Base-by-base conservation (phyloP, 345 rosid species). In the Aegle marmelos region DNA sequence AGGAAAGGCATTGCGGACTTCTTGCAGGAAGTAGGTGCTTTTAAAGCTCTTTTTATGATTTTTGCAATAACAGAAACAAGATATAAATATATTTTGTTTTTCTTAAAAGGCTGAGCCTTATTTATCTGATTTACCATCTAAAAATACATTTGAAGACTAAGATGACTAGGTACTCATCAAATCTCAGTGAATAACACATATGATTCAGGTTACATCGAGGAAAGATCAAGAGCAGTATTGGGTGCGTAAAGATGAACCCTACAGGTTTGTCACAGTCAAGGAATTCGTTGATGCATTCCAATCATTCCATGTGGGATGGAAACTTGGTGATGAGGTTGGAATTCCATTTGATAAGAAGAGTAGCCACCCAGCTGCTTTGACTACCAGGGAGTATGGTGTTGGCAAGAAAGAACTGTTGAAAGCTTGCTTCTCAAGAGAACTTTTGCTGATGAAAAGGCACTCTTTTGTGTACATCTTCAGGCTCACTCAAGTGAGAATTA, bases 161-260 rank as follows among this genome's bases (percentile, higher is more conserved):
- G 65, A 11, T 9, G 6, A 25, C 16, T 1, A 28, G 19, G 17
- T 45, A 45, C 17, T 45, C 17, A 45, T 45, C n/a, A 21, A 33
- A 10, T 19, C 8, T 56, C 66, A n/a, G 19, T 65, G 27, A 71
- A 14, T 56, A n/a, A 62, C 19, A 10, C 17, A 16, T 41, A 24
- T 13, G 34, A 64, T 62, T 34, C 63, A 86, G 89, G 89, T 87
- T 57, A 87, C 87, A 62, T 87, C 87, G 1, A 86, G 31, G 76
- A 86, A 86, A 61, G 89, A 86, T 80, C 87, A 86, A 28, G 39
- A 71, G 48, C 86, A 80, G 69, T 86, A 86, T 27, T 86, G 86
- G 89, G 80, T 70, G 10, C 71, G 39, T 9, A 73, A 19, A 61
- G 76, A 85, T 50, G 81, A 79, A 67, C 84, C 88, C 39, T 83